Conservation (phyloP, 805 yeast genomes). For the Saccharomycopsis vini region DNA sequence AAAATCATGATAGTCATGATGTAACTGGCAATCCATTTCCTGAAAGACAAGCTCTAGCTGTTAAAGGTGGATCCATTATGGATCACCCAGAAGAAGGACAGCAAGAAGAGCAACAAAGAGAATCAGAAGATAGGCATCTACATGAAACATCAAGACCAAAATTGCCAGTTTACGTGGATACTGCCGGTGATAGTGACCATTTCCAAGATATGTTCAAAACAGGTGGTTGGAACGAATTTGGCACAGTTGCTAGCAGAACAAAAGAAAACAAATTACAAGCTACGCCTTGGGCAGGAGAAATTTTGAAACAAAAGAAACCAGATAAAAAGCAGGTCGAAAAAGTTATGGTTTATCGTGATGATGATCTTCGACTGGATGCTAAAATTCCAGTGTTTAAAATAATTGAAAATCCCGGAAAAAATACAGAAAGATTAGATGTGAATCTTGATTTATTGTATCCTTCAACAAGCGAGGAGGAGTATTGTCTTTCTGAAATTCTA, state of each 20-base stretch:
- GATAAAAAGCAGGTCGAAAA: constrained; percentile 3
- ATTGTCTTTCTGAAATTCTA: constrained; percentile 55
- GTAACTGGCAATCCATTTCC: constrained; percentile 16
- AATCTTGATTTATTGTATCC: constrained; percentile 49
- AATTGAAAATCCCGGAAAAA: constrained; percentile 47
- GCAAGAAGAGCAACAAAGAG: constrained; percentile 10
- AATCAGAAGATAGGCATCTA: not conserved
- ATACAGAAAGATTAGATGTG: constrained; percentile 48
- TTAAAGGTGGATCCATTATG: constrained; percentile 9
- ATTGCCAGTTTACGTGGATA: constrained; percentile 4
- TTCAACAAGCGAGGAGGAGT: constrained; percentile 41
- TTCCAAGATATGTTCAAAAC: constrained; percentile 8
- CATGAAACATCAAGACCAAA: constrained; percentile 5
- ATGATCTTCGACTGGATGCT: constrained; percentile 10
- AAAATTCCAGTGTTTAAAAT: constrained; percentile 37
- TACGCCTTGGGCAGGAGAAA: constrained; percentile 57
- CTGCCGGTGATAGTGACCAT: not conserved
- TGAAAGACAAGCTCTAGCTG: constrained; percentile 10
- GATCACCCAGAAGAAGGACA: constrained; percentile 2
- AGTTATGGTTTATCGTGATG: constrained; percentile 14
- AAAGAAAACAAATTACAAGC: constrained; percentile 58
- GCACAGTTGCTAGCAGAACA: constrained; percentile 37
- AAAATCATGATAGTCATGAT: constrained; percentile 15
- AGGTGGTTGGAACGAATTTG: constrained; percentile 40
- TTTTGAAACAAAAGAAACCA: constrained; percentile 33